Conservation (phyloP, 2,329 filamentous ascomycete genomes). For the Macrophomina tecta region DNA sequence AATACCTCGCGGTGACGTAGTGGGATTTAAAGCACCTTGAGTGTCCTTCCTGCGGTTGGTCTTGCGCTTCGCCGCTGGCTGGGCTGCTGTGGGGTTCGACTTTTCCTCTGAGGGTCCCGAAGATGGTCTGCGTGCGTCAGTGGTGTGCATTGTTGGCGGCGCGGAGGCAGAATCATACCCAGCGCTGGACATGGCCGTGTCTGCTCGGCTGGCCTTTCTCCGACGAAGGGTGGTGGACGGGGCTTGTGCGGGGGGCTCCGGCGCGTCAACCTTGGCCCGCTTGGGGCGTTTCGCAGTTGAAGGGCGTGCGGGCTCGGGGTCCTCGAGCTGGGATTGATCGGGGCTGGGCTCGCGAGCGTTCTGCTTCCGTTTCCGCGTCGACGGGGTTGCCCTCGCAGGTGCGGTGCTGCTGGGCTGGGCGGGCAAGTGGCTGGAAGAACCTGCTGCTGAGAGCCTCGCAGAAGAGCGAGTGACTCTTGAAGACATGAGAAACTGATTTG, state of each 20-base stretch:
- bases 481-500: slow-evolving; percentile 77
- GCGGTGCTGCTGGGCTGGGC: slow-evolving; percentile 48
- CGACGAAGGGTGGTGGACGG: slow-evolving; percentile 54
- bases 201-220: slow-evolving; percentile 64
- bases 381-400: slow-evolving; percentile 52
- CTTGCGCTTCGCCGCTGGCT: slow-evolving; percentile 75
- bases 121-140: slow-evolving; percentile 59
- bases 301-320: slow-evolving; percentile 41
- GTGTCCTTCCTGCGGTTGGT: slow-evolving; percentile 72
- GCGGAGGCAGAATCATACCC: slow-evolving; percentile 59
- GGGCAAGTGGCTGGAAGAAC: slow-evolving; percentile 53
- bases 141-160: slow-evolving; percentile 28
- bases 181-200: slow-evolving; percentile 73
- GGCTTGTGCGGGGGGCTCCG: slow-evolving; percentile 47
- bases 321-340: slow-evolving; percentile 60
- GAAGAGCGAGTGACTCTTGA: slow-evolving; percentile 95
- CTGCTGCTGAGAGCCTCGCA: slow-evolving; percentile 86
- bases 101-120: slow-evolving; percentile 69
- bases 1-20: slow-evolving; percentile 9
- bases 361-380: slow-evolving; percentile 78
- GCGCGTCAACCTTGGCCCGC: slow-evolving; percentile 70
- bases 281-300: slow-evolving; percentile 46
- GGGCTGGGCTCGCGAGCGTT: slow-evolving; percentile 51
- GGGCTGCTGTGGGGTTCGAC: slow-evolving; percentile 57
- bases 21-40: slow-evolving; percentile 53